Conservation (phyloP, 192 early-diverging fungal species). For the Backusella luteola region DNA sequence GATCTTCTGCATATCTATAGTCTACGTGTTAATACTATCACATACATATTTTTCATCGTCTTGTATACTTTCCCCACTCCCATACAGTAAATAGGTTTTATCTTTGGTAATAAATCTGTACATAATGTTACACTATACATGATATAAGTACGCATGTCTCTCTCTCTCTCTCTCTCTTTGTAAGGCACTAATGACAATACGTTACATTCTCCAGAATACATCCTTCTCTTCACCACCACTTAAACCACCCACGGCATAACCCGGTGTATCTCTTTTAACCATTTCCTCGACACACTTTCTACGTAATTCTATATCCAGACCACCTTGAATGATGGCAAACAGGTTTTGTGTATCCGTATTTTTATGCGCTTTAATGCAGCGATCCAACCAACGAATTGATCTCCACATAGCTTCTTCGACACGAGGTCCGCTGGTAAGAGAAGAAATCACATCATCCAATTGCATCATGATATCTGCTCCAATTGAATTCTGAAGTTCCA, state of each 20-base stretch:
- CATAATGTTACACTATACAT: slow-evolving; percentile 58
- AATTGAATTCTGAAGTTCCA: slow-evolving; percentile 82
- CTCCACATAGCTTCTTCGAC: slow-evolving; percentile 91
- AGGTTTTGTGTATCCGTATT: slow-evolving; percentile 74
- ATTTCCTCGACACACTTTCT: slow-evolving; percentile 76
- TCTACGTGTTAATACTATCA: background rate
- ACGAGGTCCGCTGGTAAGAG: slow-evolving; percentile 73
- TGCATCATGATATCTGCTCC: slow-evolving; percentile 93
- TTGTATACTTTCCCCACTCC: slow-evolving; percentile 65
- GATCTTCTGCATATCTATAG: slow-evolving; percentile 69
- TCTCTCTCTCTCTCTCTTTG: background rate
- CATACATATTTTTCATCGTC: background rate
- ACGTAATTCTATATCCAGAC: slow-evolving; percentile 66
- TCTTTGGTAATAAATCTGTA: slow-evolving; percentile 76
- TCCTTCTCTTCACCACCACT: slow-evolving; percentile 88
- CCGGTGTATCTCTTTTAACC: slow-evolving; percentile 75
- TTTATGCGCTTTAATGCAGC: slow-evolving; percentile 75
- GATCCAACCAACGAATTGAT: slow-evolving; percentile 86
- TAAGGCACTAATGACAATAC: background rate
- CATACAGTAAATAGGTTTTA: slow-evolving; percentile 91
- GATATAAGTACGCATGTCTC: background rate
- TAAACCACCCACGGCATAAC: slow-evolving; percentile 85
- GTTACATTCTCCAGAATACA: slow-evolving; percentile 76
- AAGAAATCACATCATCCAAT: slow-evolving; percentile 86
- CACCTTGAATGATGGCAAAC: slow-evolving; percentile 90